phyloP scores from a whole-genome alignment of 2,329 filamentous ascomycete genomes.

The Aureobasidium sp. region DNA sequence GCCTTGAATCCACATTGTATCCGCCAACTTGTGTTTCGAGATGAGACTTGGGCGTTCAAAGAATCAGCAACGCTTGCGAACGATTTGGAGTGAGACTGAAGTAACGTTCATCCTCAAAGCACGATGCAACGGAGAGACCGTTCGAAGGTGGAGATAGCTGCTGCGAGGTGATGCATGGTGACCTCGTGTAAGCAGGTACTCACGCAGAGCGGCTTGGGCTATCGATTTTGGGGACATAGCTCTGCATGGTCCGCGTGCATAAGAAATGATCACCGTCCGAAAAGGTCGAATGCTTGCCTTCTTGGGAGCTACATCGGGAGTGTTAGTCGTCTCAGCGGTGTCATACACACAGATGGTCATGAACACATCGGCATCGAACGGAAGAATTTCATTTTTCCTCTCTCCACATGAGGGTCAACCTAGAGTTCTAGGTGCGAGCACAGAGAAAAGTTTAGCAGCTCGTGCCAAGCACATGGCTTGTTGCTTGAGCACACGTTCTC shows the following conservation, averaged over 20 bases:
- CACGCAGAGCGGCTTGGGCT: background rate
- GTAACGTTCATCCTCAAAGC: background rate
- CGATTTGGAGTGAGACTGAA: background rate
- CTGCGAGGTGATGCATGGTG: conserved; percentile 5
- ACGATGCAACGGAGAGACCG: background rate
- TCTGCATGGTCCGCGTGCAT: background rate
- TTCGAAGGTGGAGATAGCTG: background rate
- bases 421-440: background rate
- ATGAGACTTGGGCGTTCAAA: background rate
- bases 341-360: background rate
- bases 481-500: too few species aligned
- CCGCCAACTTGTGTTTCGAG: background rate
- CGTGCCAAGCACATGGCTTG: background rate
- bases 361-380: background rate
- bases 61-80: background rate
- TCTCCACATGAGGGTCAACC: background rate
- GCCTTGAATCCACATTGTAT: background rate
- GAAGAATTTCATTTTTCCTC: conserved; percentile 5
- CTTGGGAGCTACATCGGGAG: background rate
- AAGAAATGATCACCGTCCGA: background rate
- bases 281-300: background rate
- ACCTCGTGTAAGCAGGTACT: conserved; percentile 9
- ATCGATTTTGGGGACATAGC: conserved; percentile 6
- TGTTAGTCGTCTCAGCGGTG: background rate
- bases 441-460: background rate